phyloP scores from a whole-genome alignment of 768 basidiomycete genomes.

The Termitomyces eurrhizus region DNA sequence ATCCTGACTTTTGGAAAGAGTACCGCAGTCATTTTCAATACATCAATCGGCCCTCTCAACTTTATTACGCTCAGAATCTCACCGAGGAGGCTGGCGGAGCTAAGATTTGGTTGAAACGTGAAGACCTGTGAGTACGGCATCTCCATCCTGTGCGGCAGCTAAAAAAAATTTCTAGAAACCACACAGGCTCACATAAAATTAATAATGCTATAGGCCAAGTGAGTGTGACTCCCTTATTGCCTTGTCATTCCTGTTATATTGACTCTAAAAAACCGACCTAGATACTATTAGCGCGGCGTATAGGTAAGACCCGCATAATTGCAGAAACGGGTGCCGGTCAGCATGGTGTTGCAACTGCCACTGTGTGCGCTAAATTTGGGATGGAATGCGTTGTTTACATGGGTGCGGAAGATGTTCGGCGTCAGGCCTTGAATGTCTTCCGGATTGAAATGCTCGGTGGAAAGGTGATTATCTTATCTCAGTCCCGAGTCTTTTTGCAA shows the following conservation, averaged over 20 bases:
- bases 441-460: constrained; percentile 96
- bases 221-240: constrained; percentile 15
- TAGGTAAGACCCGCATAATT: constrained; percentile 96
- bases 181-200: constrained; percentile 99
- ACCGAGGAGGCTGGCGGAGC: constrained; percentile 91
- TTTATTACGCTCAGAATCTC: constrained; percentile 89
- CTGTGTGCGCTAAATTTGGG: constrained; percentile 95
- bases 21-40: constrained; percentile 85
- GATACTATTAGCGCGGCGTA: constrained; percentile 89
- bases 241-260: background rate
- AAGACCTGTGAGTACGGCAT: constrained; percentile 66
- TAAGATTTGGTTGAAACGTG: constrained; percentile 96
- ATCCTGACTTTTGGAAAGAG: constrained; percentile 92
- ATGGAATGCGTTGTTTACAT: constrained; percentile 96
- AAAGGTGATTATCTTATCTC: constrained; percentile 45
- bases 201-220: constrained; percentile 98
- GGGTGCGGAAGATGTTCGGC: constrained; percentile 95
- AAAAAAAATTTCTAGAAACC: constrained; percentile 57
- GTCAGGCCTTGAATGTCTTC: constrained; percentile 97
- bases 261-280: constrained; percentile 26
- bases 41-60: constrained; percentile 89
- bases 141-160: constrained; percentile 3
- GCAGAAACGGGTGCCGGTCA: constrained; percentile 99
- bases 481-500: background rate
- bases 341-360: constrained; percentile 98